Evolutionary conservation across 1,284 basidiomycete genomes (phyloP).

Genomic region (Naganishia sp.): DNA sequence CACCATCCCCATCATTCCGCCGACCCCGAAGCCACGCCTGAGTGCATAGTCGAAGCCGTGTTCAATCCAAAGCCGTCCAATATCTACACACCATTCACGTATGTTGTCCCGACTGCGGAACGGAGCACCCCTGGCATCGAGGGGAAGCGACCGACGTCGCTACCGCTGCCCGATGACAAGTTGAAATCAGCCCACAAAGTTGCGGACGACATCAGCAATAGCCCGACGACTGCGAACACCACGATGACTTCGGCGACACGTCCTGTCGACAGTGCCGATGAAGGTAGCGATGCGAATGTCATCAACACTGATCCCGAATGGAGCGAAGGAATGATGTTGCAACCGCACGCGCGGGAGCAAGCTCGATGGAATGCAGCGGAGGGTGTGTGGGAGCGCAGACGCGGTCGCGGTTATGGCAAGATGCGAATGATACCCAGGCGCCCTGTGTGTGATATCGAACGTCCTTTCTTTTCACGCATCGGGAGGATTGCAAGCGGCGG

Average conservation of each 20-base stretch:
- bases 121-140: neutral
- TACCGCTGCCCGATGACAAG: neutral
- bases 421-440: neutral
- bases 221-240: neutral
- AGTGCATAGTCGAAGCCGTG: conserved; percentile 47
- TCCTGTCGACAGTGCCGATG: neutral
- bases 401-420: conserved; percentile 10
- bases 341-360: conserved; percentile 1
- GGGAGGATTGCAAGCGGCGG: neutral
- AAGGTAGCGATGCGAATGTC: neutral
- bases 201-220: neutral
- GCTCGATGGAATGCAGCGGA: conserved; percentile 6
- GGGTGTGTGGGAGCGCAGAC: conserved; percentile 1
- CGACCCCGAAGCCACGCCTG: conserved; percentile 34
- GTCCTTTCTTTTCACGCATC: conserved; percentile 15
- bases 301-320: neutral
- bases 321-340: neutral
- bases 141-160: neutral
- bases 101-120: conserved; percentile 35
- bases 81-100: conserved; percentile 47
- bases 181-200: neutral
- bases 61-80: conserved; percentile 46
- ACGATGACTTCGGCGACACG: neutral
- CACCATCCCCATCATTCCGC: conserved; percentile 19
- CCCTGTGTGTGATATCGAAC: conserved; percentile 4